These are phyloP conservation scores for Suhomyces yuchorum DNA, from an alignment of 1,139 yeast species.

Conservation along the genomic window DNA sequence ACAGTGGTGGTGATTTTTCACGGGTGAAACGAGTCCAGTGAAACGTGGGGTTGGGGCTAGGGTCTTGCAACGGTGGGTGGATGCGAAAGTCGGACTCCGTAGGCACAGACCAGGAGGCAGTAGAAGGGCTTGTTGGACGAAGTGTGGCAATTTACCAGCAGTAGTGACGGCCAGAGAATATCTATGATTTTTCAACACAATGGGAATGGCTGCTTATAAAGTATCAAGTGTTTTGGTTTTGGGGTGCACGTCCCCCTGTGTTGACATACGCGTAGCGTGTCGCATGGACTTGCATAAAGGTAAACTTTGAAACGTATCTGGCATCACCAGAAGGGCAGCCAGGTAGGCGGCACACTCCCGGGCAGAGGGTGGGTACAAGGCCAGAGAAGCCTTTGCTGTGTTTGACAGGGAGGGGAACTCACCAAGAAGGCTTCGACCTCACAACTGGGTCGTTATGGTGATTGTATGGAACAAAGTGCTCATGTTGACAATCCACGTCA, in stretches of 20 bases:
- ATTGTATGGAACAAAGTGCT: constrained; percentile 3
- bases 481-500: constrained; percentile 10
- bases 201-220: background rate
- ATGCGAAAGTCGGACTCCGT: too few species aligned
- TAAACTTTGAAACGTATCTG: background rate
- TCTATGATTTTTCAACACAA: background rate
- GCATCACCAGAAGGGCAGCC: background rate
- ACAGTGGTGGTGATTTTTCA: too few species aligned
- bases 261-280: constrained; percentile 2
- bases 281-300: background rate
- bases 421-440: background rate
- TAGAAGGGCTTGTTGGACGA: too few species aligned
- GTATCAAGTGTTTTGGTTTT: constrained; percentile 3
- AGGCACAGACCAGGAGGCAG: too few species aligned
- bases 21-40: too few species aligned
- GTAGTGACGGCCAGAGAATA: background rate
- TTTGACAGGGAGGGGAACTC: background rate
- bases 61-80: too few species aligned
- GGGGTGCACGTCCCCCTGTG: background rate
- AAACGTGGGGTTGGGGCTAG: too few species aligned
- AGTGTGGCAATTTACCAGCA: background rate
- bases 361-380: background rate
- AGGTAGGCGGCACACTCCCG: background rate
- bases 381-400: background rate
- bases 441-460: background rate